Percentiles rank a stretch among this genome's conserved stretches.
Conservation (phyloP, 495 filamentous ascomycete genomes). For the Trichoderma parareesei region DNA sequence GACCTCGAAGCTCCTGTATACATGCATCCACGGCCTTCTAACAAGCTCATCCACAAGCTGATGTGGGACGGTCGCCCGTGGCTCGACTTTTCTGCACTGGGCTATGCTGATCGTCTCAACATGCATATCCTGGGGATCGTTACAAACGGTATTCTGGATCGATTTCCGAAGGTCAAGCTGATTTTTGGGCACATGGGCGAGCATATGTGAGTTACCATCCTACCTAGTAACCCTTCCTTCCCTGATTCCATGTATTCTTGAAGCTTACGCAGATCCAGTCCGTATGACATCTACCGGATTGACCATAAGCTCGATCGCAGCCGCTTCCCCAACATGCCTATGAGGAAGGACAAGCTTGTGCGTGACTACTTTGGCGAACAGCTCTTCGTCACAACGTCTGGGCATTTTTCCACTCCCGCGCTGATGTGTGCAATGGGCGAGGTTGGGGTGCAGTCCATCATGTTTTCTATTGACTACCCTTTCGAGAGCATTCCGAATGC, state of each 20-base stretch:
- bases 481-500: constrained; percentile 42
- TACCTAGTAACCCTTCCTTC: too few relatives aligned
- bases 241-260: background rate
- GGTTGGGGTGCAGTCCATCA: constrained; percentile 22
- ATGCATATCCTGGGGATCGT: constrained; percentile 30
- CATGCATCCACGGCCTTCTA: constrained; percentile 44
- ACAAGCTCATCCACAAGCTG: constrained; percentile 29
- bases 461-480: constrained; percentile 54
- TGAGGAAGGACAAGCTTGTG: constrained; percentile 21
- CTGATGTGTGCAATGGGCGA: constrained; percentile 22
- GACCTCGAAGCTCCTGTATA: constrained; percentile 49
- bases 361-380: constrained; percentile 22
- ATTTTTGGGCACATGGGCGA: constrained; percentile 61
- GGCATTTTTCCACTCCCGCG: constrained; percentile 43
- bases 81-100: constrained; percentile 25
- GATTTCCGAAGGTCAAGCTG: constrained; percentile 49
- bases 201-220: constrained; percentile 18
- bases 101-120: constrained; percentile 31
- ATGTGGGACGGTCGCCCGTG: constrained; percentile 33
- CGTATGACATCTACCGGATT: constrained; percentile 22
- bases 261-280: constrained; percentile 10
- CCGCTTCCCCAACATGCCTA: constrained; percentile 22
- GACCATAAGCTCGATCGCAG: constrained; percentile 23
- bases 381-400: constrained; percentile 37
- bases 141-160: constrained; percentile 36